These are phyloP conservation scores for Eucalyptus albens DNA, from an alignment of 345 rosid species.

Conservation along the genomic window DNA sequence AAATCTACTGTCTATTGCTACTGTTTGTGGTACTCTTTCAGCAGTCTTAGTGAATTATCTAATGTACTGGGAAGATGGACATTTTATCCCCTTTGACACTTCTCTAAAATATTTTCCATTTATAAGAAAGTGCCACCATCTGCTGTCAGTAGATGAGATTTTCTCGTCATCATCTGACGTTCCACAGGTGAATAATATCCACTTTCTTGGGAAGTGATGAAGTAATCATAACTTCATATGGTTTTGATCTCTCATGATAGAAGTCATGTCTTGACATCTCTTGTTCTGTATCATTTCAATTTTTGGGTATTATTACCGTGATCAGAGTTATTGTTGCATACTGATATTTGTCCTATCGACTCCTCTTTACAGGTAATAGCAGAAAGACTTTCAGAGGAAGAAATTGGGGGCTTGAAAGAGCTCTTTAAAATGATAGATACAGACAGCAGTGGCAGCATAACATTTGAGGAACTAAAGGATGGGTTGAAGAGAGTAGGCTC, in stretches of 20 bases:
- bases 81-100: not conserved
- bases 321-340: not conserved
- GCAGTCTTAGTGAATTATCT: not conserved
- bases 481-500: conserved; percentile 87
- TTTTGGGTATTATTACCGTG: not conserved
- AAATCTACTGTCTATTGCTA: not conserved
- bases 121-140: not conserved
- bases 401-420: conserved; percentile 92
- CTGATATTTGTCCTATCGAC: not conserved
- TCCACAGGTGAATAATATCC: not conserved
- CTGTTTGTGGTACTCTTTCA: not conserved
- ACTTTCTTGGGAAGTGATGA: not conserved
- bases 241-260: not conserved
- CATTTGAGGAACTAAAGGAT: conserved; percentile 79
- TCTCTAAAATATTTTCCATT: not conserved
- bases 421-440: conserved; percentile 92
- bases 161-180: not conserved
- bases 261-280: not conserved
- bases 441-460: conserved; percentile 84
- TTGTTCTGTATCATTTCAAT: not conserved
- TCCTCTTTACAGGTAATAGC: conserved; percentile 68
- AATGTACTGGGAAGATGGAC: not conserved
- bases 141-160: not conserved
- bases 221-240: not conserved
- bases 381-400: conserved; percentile 97